Base-by-base conservation (phyloP, 2,329 filamentous ascomycete species). In the Ophiostoma sp. region DNA sequence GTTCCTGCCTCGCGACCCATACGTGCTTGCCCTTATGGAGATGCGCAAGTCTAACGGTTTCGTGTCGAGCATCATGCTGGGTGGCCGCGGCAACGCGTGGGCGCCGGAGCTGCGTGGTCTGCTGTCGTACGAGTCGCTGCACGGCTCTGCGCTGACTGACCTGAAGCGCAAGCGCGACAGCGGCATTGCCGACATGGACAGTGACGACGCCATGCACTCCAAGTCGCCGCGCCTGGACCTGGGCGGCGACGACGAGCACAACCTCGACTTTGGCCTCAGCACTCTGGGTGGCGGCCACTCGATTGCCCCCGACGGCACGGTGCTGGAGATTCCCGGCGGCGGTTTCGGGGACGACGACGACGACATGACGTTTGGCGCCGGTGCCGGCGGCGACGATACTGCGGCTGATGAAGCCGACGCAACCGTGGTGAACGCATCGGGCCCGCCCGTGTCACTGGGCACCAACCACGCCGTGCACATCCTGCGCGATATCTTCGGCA, bases 391-490 rank as follows among this genome's bases (percentile, higher is more conserved):
- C 35, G 81, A 82, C 35, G 80, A 78, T 1, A 15, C 33, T n/a
- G 70, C 31, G 13, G 83, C 80, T 74, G 78, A 81, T 35, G 80
- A 79, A 75, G 92, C 97, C 75, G 91, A 93, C 62, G 94, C 88
- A 1, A 87, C 86, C 33, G 90, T 92, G 13, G 80, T 94, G 4
- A 91, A 93, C 13, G 88, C 89, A 39, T 93, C 97, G 73, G 92
- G 88, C 73, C 93, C 93, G 0, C 91, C 93, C 0, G 90, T 98
- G 10, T 97, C 94, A 0, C 81, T 96, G 23, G 94, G 93, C 72
- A 99, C 95, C 13, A 95, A 96, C 80, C 94, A 97, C 76, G 95
- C 95, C 44, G 96, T 99, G 27, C 94, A 99, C 79, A 87, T 98
- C 69, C 87, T 99, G 10, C 90, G 95, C 69, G 93, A 97, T 71